phyloP scores from a whole-genome alignment of 2,329 filamentous ascomycete species.

The Colletotrichum tropicale region DNA sequence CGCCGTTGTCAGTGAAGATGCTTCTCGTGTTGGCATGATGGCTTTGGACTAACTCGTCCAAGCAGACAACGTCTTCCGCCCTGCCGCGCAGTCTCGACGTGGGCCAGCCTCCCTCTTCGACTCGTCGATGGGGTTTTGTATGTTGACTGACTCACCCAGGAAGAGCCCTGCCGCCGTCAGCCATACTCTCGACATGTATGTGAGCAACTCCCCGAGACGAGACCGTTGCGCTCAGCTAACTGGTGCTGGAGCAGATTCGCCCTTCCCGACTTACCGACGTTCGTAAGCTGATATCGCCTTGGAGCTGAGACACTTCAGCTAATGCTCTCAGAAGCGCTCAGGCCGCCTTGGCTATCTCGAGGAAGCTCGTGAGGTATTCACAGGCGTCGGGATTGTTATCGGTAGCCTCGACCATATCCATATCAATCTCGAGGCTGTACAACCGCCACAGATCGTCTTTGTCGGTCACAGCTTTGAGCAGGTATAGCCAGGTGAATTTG shows the following conservation, averaged over 20 bases:
- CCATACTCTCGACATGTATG: background rate
- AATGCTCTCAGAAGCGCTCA: background rate
- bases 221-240: background rate
- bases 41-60: background rate
- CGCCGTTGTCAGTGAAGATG: background rate
- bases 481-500: too few species aligned
- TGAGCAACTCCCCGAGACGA: background rate
- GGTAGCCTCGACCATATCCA: background rate
- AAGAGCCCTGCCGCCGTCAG: background rate
- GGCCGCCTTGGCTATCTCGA: background rate
- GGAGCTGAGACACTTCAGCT: background rate
- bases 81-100: background rate
- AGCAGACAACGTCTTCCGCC: background rate
- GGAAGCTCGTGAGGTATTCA: background rate
- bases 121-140: background rate
- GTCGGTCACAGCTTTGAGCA: too few species aligned
- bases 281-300: background rate
- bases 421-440: background rate
- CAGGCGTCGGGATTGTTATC: fast-evolving
- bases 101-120: background rate
- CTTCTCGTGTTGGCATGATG: background rate
- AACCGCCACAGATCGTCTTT: fast-evolving
- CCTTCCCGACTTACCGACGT: background rate
- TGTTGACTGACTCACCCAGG: background rate
- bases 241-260: background rate